These are phyloP conservation scores for Kitagawia praeruptora DNA, from an alignment of 129 eudicot species.

Conservation along the genomic window DNA sequence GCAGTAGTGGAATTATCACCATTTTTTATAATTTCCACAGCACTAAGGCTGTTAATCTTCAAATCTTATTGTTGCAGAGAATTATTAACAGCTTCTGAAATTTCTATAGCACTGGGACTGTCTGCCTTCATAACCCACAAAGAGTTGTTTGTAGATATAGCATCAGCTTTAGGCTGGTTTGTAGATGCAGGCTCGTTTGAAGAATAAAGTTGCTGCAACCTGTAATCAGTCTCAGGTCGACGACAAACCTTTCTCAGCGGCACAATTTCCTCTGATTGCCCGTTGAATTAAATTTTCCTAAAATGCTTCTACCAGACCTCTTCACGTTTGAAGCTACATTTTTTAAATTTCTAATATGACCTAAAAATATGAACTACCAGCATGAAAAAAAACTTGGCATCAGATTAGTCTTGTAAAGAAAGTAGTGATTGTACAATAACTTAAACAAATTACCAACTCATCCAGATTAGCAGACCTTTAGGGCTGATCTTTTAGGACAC, in stretches of 20 bases:
- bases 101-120: neutral
- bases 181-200: slow-evolving; percentile 34
- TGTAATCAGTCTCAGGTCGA: slow-evolving; percentile 88
- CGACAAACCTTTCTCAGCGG: slow-evolving; percentile 85
- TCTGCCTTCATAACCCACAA: slow-evolving; percentile 21
- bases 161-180: slow-evolving; percentile 36
- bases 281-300: no score
- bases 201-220: slow-evolving; percentile 82
- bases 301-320: no score
- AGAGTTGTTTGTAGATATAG: slow-evolving; percentile 27
- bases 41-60: neutral
- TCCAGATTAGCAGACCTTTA: no score
- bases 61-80: neutral
- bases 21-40: neutral
- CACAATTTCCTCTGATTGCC: slow-evolving; percentile 58
- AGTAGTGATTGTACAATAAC: no score
- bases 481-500: no score
- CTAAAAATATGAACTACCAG: no score
- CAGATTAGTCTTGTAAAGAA: no score
- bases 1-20: neutral
- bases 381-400: no score
- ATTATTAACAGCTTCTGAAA: neutral
- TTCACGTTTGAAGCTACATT: no score
- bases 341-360: no score
- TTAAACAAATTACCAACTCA: no score